These are phyloP conservation scores for Eucalyptus fibrosa DNA, from an alignment of 345 rosid species.

Conservation along the genomic window DNA sequence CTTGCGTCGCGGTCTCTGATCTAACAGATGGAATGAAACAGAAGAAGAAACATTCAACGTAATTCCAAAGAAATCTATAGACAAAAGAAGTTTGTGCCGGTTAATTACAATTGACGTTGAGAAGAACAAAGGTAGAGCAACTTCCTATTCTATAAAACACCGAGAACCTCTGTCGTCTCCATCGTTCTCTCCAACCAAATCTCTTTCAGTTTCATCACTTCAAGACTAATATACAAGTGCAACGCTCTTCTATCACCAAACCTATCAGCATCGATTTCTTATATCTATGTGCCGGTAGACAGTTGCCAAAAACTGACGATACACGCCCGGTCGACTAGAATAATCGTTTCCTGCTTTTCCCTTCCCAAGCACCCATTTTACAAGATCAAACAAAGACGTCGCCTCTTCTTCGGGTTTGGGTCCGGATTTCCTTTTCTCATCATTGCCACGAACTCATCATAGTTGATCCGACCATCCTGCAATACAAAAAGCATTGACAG, in stretches of 20 bases:
- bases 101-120: not conserved
- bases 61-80: not conserved
- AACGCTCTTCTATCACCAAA: not conserved
- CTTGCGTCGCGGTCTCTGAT: not conserved
- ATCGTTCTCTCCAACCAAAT: not conserved
- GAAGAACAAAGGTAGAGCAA: not conserved
- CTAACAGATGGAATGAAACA: not conserved
- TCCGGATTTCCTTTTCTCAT: constrained; percentile 95
- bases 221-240: not conserved
- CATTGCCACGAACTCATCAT: constrained; percentile 94
- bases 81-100: not conserved
- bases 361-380: not conserved
- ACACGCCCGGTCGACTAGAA: not conserved
- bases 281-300: not conserved
- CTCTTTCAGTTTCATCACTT: not conserved
- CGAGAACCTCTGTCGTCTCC: not conserved
- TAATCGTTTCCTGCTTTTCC: not conserved
- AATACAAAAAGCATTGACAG: not conserved
- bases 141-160: not conserved
- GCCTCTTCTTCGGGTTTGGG: constrained; percentile 77
- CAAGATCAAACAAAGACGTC: constrained; percentile 24
- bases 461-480: constrained; percentile 88
- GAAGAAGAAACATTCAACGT: not conserved
- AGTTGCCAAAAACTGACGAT: not conserved
- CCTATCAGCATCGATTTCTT: not conserved